Evolutionary conservation across 2,329 filamentous ascomycete genomes (phyloP), one percentile per base, ranked within the genome.

Genomic region (Pestalotiopsis sp.): DNA sequence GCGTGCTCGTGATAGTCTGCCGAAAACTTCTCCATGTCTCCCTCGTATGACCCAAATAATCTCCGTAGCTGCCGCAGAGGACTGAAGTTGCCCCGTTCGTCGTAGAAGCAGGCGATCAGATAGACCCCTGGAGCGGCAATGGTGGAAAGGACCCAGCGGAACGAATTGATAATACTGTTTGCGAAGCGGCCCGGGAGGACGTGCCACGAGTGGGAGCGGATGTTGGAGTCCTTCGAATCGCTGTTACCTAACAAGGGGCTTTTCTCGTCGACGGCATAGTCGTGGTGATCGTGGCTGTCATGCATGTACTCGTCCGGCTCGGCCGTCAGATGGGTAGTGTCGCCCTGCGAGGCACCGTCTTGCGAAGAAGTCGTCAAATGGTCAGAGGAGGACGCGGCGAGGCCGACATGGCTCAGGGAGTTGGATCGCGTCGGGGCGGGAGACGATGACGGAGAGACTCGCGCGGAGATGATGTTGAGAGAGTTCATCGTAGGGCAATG

Each of bases 381-480:
- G 69, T 82, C 81, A 17, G 45, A 52, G 68, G 84, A 78, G 69
- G 82, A 77, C 71, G 85, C 79, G 64, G 83, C 82, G 62, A 87
- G 77, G 71, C 84, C 82, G 70, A 89, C 79, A 70, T 85, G 86
- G 74, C 83, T 84, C 75, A 90, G 82, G 36, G 89, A 91, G 79
- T 90, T 90, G 71, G 88, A 87, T 78, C 89, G 86, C 69, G 89
- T 86, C 67, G 87, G 85, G 59, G 80, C 78, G 41, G 88, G 85
- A 74, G 84, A 89, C 69, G 87, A 82, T 67, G 88, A 81, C 73
- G 89, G 87, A 75, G 89, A 90, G 80, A 95, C 93, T 84, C 92
- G 91, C 80, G 93, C 90, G 78, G 94, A 96, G 81, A 98, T 90
- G 81, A 97, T 94, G 84, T 96, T 97, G 85, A 97, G 87, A 77